These are phyloP conservation scores for Ophiostoma quercus DNA, from an alignment of 2,329 filamentous ascomycete species.

Conservation along the genomic window DNA sequence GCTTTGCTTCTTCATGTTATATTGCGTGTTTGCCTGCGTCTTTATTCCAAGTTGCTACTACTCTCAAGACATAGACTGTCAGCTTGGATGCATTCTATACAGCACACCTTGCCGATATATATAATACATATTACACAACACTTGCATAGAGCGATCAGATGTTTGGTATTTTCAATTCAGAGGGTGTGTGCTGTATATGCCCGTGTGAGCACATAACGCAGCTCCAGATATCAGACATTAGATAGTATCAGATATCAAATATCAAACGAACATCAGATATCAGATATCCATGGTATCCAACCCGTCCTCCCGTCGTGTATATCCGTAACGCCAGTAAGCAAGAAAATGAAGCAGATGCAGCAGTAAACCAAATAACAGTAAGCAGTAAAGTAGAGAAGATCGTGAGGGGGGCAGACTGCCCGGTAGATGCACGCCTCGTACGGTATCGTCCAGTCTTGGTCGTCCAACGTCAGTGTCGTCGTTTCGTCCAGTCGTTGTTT, in stretches of 20 bases:
- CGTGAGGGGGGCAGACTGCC: not conserved
- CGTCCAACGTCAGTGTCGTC: not conserved
- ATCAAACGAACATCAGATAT: not conserved
- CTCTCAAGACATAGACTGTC: not conserved
- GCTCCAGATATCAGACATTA: not conserved
- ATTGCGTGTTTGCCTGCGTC: not conserved
- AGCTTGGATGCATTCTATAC: not conserved
- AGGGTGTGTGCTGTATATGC: not conserved
- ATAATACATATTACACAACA: not conserved
- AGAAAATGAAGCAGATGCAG: not conserved
- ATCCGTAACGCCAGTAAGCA: conserved; percentile 8
- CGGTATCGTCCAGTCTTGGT: not conserved
- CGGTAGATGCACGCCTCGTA: not conserved
- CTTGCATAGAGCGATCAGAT: too few relatives aligned
- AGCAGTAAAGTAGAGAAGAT: conserved; percentile 3
- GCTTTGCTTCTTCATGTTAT: not conserved
- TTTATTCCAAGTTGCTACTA: not conserved
- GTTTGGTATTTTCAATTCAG: not conserved
- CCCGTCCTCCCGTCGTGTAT: conserved; percentile 1
- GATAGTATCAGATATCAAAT: too few relatives aligned
- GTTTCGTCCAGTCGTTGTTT: too few relatives aligned
- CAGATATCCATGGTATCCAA: conserved; percentile 7
- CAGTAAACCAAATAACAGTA: not conserved
- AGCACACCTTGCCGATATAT: not conserved
- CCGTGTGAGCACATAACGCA: not conserved